Evolutionary conservation across 2,329 filamentous ascomycete genomes (phyloP), one percentile per base, ranked within the genome.

Genomic region (Botrytis hyacinthi): DNA sequence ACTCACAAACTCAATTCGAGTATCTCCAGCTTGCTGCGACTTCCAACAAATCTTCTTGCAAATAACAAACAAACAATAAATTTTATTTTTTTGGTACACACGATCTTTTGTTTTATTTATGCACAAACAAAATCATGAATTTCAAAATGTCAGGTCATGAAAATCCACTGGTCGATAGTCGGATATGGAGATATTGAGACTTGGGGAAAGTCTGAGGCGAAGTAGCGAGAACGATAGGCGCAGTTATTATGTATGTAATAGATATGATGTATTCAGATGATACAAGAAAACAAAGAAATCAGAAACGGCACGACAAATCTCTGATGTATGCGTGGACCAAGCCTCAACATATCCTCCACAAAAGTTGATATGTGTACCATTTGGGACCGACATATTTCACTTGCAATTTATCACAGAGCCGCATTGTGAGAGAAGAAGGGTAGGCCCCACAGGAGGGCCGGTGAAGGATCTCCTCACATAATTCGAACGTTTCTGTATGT

Each of bases 401-500:
- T 42, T 60, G 20, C 48, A 4, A 29, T 20, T 57, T 9, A 2
- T 18, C 4, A 22, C 44, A 72, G 71, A 72, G 71, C 71, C 71
- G 51, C 71, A 72, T 66, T 20, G 14, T 40, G 4, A 18, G 12
- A 35, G 12, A 35, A 37, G 26, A 26, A 6, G 35, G 65, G 16
- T 35, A 26, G 46, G 61, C n/a, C 65, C 35, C 35, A 68, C 37
- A 44, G 37, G n/a, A 16, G 40, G 40, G 40, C 71, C 63, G 62
- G 71, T 69, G 71, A 69, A 69, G 63, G 40, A 72, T 72, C 37
- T 54, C 35, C 26, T 54, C 54, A 37, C n/a, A 66, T 18, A 51
- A 44, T 42, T 10, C 44, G 3, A 40, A 18, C 14, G 29, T 42
- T 32, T 32, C 26, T 54, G 37, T 7, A 68, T 9, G 62, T 48